These are phyloP conservation scores for Helianthus annuus DNA, from an alignment of 129 eudicot genomes.

Conservation along the genomic window DNA sequence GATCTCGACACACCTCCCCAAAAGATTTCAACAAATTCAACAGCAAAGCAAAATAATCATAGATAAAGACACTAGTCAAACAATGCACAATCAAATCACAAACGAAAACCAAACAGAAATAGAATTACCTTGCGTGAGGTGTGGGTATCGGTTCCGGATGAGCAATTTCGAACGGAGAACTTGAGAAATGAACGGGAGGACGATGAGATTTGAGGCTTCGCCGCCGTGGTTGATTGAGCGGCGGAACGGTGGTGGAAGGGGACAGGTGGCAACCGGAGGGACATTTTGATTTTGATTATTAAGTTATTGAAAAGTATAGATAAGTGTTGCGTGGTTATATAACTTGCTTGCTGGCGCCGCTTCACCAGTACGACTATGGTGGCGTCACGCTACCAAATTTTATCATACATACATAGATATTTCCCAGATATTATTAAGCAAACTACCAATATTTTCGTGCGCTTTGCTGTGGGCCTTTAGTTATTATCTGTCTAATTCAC, in stretches of 20 bases:
- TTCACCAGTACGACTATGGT: neutral
- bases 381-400: too few relatives aligned
- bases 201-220: constrained; percentile 13
- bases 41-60: neutral
- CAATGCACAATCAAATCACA: constrained; percentile 2
- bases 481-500: too few relatives aligned
- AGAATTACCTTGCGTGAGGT: constrained; percentile 33
- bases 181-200: neutral
- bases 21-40: neutral
- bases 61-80: neutral
- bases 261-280: constrained; percentile 24
- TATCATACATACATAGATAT: too few relatives aligned
- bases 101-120: neutral
- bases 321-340: constrained; percentile 12
- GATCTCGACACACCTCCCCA: neutral
- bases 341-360: neutral
- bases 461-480: too few relatives aligned
- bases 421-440: too few relatives aligned
- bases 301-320: neutral
- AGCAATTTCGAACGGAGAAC: constrained; percentile 31
- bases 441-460: too few relatives aligned
- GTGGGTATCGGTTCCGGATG: constrained; percentile 18
- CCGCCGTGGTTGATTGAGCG: constrained; percentile 3
- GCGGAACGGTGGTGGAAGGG: constrained; percentile 27
- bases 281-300: constrained; percentile 7